Conservation (phyloP, 768 basidiomycete species). For the Suillus brevipes region DNA sequence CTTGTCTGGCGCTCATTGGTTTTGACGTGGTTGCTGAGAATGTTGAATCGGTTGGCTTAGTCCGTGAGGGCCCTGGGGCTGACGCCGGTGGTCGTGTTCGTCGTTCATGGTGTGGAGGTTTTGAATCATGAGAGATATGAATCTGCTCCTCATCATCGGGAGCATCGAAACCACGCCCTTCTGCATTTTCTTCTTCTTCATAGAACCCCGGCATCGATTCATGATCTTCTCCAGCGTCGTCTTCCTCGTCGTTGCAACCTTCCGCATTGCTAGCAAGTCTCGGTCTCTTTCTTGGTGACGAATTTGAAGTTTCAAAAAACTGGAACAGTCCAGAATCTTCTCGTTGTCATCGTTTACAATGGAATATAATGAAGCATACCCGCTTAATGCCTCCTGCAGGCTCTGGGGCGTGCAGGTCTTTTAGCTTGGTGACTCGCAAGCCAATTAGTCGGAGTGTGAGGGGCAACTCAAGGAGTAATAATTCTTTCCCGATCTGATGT, state of each 20-base stretch:
- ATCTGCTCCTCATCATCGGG: constrained; percentile 12
- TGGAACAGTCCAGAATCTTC: constrained; percentile 23
- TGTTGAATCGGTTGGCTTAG: constrained; percentile 7
- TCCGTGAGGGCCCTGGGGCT: constrained; percentile 22
- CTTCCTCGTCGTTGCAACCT: constrained; percentile 20
- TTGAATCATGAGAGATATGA: constrained; percentile 12
- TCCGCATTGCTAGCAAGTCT: constrained; percentile 28
- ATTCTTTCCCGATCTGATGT: constrained; percentile 71
- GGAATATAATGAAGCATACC: constrained; percentile 42
- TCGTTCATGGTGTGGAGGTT: constrained; percentile 16
- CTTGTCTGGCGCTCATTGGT: constrained; percentile 4
- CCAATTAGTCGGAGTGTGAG: constrained; percentile 84
- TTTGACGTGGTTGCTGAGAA: constrained; percentile 7
- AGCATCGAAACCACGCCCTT: constrained; percentile 11
- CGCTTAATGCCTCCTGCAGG: constrained; percentile 65
- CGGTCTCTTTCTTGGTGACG: constrained; percentile 42
- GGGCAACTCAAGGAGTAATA: constrained; percentile 79
- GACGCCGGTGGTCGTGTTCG: constrained; percentile 25
- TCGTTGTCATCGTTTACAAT: not conserved
- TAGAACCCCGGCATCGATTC: constrained; percentile 54
- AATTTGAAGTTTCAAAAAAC: constrained; percentile 55
- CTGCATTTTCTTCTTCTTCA: constrained; percentile 44
- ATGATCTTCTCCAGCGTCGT: constrained; percentile 27
- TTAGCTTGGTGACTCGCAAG: constrained; percentile 83
- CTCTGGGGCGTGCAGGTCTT: constrained; percentile 62